phyloP scores from a whole-genome alignment of 2,329 filamentous ascomycete species.

The Waltergamsia citrina region DNA sequence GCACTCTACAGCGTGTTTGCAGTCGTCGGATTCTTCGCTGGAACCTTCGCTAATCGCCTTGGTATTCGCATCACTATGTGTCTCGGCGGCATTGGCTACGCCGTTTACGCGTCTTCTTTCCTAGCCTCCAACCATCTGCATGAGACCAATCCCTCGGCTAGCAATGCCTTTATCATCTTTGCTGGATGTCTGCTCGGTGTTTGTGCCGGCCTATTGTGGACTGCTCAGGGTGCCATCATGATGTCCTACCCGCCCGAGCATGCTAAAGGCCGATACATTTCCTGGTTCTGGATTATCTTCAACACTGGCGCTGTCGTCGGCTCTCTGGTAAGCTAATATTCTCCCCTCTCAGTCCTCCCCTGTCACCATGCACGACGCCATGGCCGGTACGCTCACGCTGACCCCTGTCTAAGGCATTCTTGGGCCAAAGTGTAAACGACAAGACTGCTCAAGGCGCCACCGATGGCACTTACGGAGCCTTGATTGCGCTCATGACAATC shows the following conservation, averaged over 20 bases:
- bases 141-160: conserved; percentile 6
- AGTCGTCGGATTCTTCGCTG: conserved; percentile 59
- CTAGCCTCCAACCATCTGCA: conserved; percentile 7
- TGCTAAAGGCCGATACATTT: conserved; percentile 81
- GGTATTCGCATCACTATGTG: conserved; percentile 60
- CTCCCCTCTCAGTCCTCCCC: not conserved
- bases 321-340: conserved; percentile 36
- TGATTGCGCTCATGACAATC: conserved; percentile 71
- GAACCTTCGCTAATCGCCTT: conserved; percentile 68
- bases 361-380: too few species aligned
- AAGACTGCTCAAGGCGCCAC: conserved; percentile 42
- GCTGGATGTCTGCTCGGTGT: conserved; percentile 68
- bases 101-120: conserved; percentile 42
- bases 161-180: conserved; percentile 56
- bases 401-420: conserved; percentile 51
- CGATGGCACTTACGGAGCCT: conserved; percentile 80
- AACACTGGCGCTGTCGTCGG: conserved; percentile 87
- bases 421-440: conserved; percentile 63
- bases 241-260: conserved; percentile 79
- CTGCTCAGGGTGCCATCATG: conserved; percentile 77
- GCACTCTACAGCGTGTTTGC: conserved; percentile 64
- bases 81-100: conserved; percentile 69
- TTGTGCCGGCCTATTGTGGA: conserved; percentile 74
- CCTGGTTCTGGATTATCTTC: conserved; percentile 92
- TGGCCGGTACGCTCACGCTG: too few species aligned